Conservation (phyloP, 768 basidiomycete genomes). For the Suillus lakei region DNA sequence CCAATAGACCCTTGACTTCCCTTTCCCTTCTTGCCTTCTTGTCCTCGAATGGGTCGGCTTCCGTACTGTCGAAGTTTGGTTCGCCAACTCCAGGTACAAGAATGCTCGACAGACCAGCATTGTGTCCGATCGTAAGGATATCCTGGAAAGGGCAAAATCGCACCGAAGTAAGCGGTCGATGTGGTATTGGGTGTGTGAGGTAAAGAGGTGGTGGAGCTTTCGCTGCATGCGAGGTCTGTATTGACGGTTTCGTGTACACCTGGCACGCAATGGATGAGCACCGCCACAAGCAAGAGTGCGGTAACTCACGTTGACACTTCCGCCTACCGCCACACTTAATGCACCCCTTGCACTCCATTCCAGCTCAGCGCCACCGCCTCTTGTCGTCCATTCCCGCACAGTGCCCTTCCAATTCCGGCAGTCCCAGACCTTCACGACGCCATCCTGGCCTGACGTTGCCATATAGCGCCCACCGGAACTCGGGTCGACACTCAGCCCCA, state of each 20-base stretch:
- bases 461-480: constrained; percentile 88
- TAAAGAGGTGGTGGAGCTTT: constrained; percentile 78
- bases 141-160: constrained; percentile 93
- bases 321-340: constrained; percentile 81
- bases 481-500: constrained; percentile 81
- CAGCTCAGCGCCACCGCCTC: constrained; percentile 69
- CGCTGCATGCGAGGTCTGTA: constrained; percentile 56
- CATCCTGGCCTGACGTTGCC: constrained; percentile 88
- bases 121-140: constrained; percentile 79
- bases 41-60: constrained; percentile 95
- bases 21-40: constrained; percentile 81
- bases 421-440: constrained; percentile 95
- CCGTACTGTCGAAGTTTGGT: constrained; percentile 90
- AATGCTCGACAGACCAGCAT: constrained; percentile 78
- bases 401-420: constrained; percentile 93
- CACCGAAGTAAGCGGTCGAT: constrained; percentile 73
- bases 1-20: constrained; percentile 88
- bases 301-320: constrained; percentile 77
- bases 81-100: constrained; percentile 94
- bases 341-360: constrained; percentile 89
- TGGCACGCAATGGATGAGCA: constrained; percentile 32
- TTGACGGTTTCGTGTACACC: constrained; percentile 75
- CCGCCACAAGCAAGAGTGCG: not conserved
- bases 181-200: constrained; percentile 84
- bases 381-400: constrained; percentile 76